Base-by-base conservation (phyloP, 129 eudicot genomes). In the Erigeron canadensis region DNA sequence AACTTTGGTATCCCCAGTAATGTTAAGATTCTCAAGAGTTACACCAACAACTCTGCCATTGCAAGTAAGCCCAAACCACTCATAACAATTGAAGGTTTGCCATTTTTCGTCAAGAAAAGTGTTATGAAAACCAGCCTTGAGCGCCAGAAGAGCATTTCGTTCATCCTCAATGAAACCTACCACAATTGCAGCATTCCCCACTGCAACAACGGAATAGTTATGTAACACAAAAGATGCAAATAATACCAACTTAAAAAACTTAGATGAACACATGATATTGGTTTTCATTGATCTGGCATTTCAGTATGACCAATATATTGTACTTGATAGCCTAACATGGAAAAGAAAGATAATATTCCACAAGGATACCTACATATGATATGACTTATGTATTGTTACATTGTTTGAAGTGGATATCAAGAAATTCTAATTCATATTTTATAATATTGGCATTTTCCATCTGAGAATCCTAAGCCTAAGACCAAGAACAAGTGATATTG, bases 31-130 rank as follows among this genome's bases (percentile, higher is more conserved):
- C n/a, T 85, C 90, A 42, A 88, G 76, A 12, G 70, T 46, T 6
- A 88, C 10, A 3, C 83, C 90, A 34, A 78, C 62, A 43, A 88
- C 95, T 63, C 84, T 72, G 12, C 71, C 73, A n/a, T 45, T 64
- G 38, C 90, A 88, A 8, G 42, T 70, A 11, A 88, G 70, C 3
- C 95, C 95, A 8, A 57, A 48, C 90, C 90, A 88, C 0, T 70
- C 40, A 53, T 75, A 67, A 63, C 90, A 88, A 72, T 75, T 68
- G 40, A 78, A 13, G 70, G 86, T 65, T 4, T 72, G 72, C 95
- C 95, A 88, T 8, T 34, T 73, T 4, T 70, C n/a, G 19, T 79
- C 62, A 19, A 88, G 86, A 28, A 85, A 72, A 5, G 84, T 7
- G 48, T 55, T 81, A 60, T 71, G 83, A 51, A 89, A 76, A 21